Base-by-base conservation (phyloP, 129 eudicot species). In the Escallonia rubra region DNA sequence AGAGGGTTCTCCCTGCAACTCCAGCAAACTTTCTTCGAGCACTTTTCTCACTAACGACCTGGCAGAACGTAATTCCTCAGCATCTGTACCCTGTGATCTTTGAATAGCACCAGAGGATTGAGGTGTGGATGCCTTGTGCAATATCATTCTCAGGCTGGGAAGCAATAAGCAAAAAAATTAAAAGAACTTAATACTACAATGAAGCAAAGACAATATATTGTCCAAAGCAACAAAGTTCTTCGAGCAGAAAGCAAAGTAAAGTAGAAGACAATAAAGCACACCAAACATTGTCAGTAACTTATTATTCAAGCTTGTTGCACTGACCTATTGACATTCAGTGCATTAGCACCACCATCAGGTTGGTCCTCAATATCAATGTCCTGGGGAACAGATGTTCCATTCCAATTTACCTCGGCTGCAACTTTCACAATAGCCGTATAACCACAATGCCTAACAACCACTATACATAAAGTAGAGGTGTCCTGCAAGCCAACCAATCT, bases 261-360 rank as follows among this genome's bases (percentile, higher is more conserved):
- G 34, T 23, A 23, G 34, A 23, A 23, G 34, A 23, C 34, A 23
- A 23, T 0, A 23, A 23, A 23, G 34, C 34, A 23, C 34, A 23
- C 34, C 34, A 23, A 23, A 23, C 34, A 23, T 23, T 23, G 34
- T 23, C 34, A 23, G 34, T 23, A 23, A 23, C 34, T 23, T 23
- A 23, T 23, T 23, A 23, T 23, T 23, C 34, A 23, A 23, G 34
- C 34, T 23, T 0, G 1, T 23, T 23, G 34, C 34, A 79, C 93
- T 80, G 57, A 91, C 98, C 98, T 93, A 63, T 93, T 93, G 8
- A 89, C 89, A 73, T 93, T 93, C 79, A 93, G 74, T 78, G 98
- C 95, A 82, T 85, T 87, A 34, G 98, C 96, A 65, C 98, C 98
- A 45, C 98, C 98, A 57, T 93, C 96, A 50, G 96, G 90, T 65